phyloP scores from a whole-genome alignment of 2,329 filamentous ascomycete species.

The Penicillium glabrum region DNA sequence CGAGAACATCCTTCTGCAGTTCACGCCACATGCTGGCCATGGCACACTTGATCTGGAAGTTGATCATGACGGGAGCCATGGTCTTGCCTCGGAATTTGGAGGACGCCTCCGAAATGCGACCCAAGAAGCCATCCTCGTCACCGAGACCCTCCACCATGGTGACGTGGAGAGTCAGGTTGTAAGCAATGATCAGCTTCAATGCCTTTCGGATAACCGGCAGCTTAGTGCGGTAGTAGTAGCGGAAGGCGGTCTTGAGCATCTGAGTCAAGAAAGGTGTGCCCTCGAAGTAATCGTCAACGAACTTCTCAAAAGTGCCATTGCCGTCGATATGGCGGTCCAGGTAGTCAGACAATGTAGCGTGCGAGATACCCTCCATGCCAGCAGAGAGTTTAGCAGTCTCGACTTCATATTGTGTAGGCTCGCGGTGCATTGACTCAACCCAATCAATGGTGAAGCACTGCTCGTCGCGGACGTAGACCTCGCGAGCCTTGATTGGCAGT shows the following conservation, averaged over 20 bases:
- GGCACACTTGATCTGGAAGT: constrained; percentile 98
- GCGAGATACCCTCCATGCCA: constrained; percentile 82
- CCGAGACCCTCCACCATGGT: constrained; percentile 90
- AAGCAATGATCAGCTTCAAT: constrained; percentile 89
- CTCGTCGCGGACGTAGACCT: constrained; percentile 88
- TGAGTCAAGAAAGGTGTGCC: constrained; percentile 93
- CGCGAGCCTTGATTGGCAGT: constrained; percentile 87
- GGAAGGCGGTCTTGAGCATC: constrained; percentile 93
- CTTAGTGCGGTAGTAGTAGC: constrained; percentile 86
- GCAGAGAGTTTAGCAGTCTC: constrained; percentile 87
- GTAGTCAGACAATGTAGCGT: constrained; percentile 80
- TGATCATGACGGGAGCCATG: constrained; percentile 96
- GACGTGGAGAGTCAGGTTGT: constrained; percentile 92
- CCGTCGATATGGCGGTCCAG: constrained; percentile 92
- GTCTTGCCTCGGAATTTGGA: constrained; percentile 89
- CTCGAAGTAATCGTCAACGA: constrained; percentile 94
- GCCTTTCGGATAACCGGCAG: constrained; percentile 90
- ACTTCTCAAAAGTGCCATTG: constrained; percentile 85
- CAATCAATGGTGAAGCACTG: constrained; percentile 92
- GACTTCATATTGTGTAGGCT: constrained; percentile 78
- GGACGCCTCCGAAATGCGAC: constrained; percentile 80
- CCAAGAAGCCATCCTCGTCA: constrained; percentile 73
- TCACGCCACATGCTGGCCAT: constrained; percentile 98
- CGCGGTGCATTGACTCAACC: constrained; percentile 77
- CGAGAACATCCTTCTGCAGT: constrained; percentile 90